phyloP scores from a whole-genome alignment of 2,329 filamentous ascomycete genomes.

The Claviceps capensis region DNA sequence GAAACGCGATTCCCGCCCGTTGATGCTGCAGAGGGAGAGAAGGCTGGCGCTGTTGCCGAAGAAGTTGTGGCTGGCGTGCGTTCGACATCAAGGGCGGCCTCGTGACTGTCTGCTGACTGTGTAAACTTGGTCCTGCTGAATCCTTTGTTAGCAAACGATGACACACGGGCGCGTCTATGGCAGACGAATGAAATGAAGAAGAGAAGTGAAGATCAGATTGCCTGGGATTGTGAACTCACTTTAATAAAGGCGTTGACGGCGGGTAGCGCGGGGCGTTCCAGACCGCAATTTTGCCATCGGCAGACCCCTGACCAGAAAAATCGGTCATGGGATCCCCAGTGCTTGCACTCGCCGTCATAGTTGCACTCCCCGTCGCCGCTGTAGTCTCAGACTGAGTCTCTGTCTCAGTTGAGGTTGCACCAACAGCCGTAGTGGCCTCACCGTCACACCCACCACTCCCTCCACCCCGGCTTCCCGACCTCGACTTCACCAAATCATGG shows the following conservation, averaged over 20 bases:
- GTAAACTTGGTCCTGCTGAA: background rate
- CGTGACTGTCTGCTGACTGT: background rate
- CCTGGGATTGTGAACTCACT: too few species aligned
- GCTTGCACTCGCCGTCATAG: background rate
- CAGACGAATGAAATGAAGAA: too few species aligned
- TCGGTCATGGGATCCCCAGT: too few species aligned
- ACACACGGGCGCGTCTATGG: too few species aligned
- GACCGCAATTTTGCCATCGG: too few species aligned
- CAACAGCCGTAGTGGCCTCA: background rate
- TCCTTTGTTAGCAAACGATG: too few species aligned
- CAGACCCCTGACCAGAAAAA: too few species aligned
- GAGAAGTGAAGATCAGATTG: too few species aligned
- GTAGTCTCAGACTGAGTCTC: background rate
- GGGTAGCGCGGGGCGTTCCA: too few species aligned
- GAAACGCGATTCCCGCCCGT: background rate
- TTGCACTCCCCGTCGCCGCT: background rate
- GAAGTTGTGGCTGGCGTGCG: background rate
- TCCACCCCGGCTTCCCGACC: background rate
- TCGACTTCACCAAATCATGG: background rate
- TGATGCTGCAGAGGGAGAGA: background rate
- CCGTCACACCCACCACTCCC: background rate
- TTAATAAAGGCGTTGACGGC: too few species aligned
- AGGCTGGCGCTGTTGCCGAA: background rate
- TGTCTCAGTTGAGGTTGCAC: background rate
- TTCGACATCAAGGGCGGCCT: background rate